These are phyloP conservation scores for Suillus cothurnatus DNA, from an alignment of 768 basidiomycete species.

Conservation along the genomic window DNA sequence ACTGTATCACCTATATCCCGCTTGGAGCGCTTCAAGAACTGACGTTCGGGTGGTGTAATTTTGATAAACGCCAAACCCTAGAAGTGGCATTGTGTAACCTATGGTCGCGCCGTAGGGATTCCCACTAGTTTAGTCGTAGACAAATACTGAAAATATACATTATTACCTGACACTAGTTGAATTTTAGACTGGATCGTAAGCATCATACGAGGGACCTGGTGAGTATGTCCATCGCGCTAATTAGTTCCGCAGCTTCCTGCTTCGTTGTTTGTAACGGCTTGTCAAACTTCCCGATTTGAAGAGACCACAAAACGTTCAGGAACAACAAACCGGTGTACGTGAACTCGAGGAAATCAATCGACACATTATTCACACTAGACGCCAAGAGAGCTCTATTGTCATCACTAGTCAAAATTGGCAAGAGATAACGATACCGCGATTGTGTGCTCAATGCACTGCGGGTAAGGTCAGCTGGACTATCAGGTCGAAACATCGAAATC, in stretches of 20 bases:
- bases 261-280: conserved; percentile 1
- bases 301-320: neutral
- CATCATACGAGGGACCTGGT: conserved; percentile 15
- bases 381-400: neutral
- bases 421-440: neutral
- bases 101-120: conserved; percentile 15
- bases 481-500: neutral
- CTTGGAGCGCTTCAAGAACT: conserved; percentile 61
- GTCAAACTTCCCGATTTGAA: neutral
- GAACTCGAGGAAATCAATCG: neutral
- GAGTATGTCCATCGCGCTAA: neutral
- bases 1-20: conserved; percentile 58
- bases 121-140: conserved; percentile 10
- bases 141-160: conserved; percentile 12
- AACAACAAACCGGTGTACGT: neutral
- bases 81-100: conserved; percentile 60
- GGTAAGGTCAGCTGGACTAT: neutral
- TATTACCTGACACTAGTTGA: conserved; percentile 39
- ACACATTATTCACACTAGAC: neutral
- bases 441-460: neutral
- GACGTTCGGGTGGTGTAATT: conserved; percentile 59
- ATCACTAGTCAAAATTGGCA: neutral
- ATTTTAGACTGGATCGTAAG: conserved; percentile 35
- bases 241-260: neutral
- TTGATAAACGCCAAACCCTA: conserved; percentile 74